These are phyloP conservation scores for Zopfia rhizophila DNA, from an alignment of 2,329 filamentous ascomycete species.

Conservation along the genomic window DNA sequence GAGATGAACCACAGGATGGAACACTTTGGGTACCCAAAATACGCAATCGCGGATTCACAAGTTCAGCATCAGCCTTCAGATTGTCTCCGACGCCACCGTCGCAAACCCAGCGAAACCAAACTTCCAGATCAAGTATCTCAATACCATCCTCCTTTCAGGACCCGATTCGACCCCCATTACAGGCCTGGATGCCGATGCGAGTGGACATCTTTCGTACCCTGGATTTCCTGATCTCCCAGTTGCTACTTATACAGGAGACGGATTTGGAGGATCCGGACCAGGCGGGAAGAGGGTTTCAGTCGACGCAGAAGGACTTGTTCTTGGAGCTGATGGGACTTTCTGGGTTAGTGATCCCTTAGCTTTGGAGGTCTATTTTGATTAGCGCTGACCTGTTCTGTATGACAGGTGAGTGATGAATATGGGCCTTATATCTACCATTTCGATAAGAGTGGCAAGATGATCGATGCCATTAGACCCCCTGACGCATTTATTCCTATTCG, in stretches of 20 bases:
- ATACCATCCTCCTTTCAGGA: constrained; percentile 72
- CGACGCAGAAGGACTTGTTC: constrained; percentile 73
- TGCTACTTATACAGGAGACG: constrained; percentile 72
- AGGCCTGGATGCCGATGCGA: constrained; percentile 70
- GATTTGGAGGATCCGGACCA: constrained; percentile 70
- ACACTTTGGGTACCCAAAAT: constrained; percentile 71
- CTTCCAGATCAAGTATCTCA: constrained; percentile 69
- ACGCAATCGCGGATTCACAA: constrained; percentile 76
- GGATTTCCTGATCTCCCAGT: constrained; percentile 72
- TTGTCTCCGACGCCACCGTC: constrained; percentile 62
- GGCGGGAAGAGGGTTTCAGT: constrained; percentile 70
- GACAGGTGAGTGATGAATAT: constrained; percentile 76
- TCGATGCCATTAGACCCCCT: constrained; percentile 71
- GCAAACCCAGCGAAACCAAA: constrained; percentile 68
- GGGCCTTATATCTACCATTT: constrained; percentile 78
- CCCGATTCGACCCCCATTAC: constrained; percentile 71
- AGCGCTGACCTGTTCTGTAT: constrained; percentile 70
- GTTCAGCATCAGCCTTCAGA: constrained; percentile 69
- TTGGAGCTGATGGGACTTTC: constrained; percentile 69
- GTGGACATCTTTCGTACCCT: constrained; percentile 63
- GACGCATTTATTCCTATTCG: constrained; percentile 71
- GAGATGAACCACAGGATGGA: constrained; percentile 13
- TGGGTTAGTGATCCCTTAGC: constrained; percentile 75
- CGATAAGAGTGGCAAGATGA: constrained; percentile 66
- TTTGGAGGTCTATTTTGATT: no score